phyloP scores from a whole-genome alignment of 129 eudicot genomes.

The Chrysanthemum lavandulifolium region DNA sequence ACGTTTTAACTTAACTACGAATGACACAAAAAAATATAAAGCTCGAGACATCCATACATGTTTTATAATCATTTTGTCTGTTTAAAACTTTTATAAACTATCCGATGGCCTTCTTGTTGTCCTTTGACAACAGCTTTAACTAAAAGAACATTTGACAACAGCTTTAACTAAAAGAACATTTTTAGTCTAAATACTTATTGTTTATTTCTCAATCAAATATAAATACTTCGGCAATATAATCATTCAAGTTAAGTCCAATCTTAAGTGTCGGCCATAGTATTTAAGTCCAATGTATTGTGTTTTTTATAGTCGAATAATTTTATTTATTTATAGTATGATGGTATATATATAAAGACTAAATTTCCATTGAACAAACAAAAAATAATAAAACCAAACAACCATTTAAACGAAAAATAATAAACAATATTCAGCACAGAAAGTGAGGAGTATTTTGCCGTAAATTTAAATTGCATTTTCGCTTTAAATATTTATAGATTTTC shows the following conservation, averaged over 20 bases:
- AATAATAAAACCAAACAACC: neutral
- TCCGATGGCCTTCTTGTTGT: too few relatives aligned
- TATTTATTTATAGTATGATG: too few relatives aligned
- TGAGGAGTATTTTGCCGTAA: neutral
- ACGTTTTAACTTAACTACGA: too few relatives aligned
- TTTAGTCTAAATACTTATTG: neutral
- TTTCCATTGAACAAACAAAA: too few relatives aligned
- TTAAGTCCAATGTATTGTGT: neutral
- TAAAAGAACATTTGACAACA: too few relatives aligned
- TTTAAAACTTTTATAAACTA: too few relatives aligned
- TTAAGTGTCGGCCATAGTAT: conserved; percentile 22
- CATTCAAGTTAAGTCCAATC: neutral
- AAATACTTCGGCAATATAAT: neutral
- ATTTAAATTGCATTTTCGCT: neutral
- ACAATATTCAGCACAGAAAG: neutral
- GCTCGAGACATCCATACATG: too few relatives aligned
- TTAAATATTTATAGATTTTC: neutral
- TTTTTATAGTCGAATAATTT: neutral
- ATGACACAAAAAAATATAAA: too few relatives aligned
- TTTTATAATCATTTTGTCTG: too few relatives aligned
- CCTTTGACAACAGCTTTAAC: too few relatives aligned
- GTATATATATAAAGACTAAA: too few relatives aligned
- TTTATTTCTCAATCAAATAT: neutral
- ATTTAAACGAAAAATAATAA: neutral
- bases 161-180: too few relatives aligned